A percentile compares a stretch with the other conserved stretches of the same genome.
Evolutionary conservation across 2,329 filamentous ascomycete genomes (phyloP).

Genomic region (Paramyrothecium sp.): DNA sequence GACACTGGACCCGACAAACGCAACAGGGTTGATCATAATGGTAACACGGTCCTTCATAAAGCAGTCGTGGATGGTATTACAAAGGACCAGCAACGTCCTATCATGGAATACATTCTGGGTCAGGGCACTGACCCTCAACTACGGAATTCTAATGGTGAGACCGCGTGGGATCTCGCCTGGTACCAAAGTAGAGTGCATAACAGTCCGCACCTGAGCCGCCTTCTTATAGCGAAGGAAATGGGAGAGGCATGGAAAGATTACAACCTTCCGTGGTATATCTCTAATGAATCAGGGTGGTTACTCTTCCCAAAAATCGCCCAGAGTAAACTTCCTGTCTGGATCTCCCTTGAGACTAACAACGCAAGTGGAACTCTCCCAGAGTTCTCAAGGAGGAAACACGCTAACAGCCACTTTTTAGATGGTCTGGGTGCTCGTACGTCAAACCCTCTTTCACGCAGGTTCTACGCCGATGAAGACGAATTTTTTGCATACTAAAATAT

Average conservation of each 20-base stretch:
- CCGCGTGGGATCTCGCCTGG: neutral
- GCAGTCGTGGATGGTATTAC: neutral
- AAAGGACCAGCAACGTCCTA: neutral
- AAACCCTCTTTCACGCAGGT: neutral
- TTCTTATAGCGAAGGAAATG: neutral
- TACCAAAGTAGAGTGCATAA: no score
- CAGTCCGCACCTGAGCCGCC: neutral
- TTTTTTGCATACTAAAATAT: neutral
- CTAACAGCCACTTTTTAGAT: neutral
- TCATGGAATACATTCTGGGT: neutral
- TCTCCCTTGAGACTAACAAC: no score
- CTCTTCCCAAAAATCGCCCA: neutral
- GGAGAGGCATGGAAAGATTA: neutral
- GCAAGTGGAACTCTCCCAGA: no score
- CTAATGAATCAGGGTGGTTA: neutral
- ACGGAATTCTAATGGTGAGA: neutral
- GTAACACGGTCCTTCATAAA: neutral
- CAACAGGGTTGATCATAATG: neutral
- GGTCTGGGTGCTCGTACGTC: neutral
- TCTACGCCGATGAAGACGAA: neutral
- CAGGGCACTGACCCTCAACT: neutral
- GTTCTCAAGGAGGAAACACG: neutral
- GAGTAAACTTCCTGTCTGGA: no score
- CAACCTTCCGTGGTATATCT: neutral
- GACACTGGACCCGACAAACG: neutral